Evolutionary conservation across 192 early-diverging fungal species (phyloP).

Genomic region (Neocallimastix lanati): DNA sequence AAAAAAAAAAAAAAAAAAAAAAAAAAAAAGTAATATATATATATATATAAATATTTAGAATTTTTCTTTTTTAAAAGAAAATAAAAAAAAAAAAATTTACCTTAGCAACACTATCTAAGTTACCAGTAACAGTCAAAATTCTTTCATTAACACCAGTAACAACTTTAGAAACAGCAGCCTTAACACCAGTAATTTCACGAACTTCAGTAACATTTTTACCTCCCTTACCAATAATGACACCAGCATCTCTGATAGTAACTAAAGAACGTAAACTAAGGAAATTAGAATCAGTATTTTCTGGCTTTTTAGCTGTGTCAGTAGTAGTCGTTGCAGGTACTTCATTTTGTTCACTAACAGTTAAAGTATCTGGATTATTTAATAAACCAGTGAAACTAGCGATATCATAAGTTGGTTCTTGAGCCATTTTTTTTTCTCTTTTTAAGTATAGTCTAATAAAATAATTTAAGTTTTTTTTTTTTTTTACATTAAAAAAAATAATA

Average conservation of each 20-base stretch:
- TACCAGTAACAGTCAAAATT: slow-evolving; percentile 21
- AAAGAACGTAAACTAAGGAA: background rate
- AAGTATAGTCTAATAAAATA: too few species aligned
- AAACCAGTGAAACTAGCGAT: background rate
- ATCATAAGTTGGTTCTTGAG: background rate
- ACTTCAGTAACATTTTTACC: slow-evolving; percentile 36
- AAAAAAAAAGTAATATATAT: too few species aligned
- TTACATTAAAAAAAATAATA: too few species aligned
- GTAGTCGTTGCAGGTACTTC: background rate
- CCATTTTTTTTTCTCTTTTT: too few species aligned
- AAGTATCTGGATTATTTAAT: background rate
- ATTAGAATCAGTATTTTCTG: background rate
- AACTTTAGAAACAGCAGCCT: slow-evolving; percentile 81
- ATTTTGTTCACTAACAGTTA: background rate
- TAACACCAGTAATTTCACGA: slow-evolving; percentile 64
- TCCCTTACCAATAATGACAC: background rate
- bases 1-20: too few species aligned
- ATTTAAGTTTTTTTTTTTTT: too few species aligned
- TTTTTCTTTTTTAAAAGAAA: too few species aligned
- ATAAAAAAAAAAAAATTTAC: too few species aligned
- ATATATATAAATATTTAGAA: too few species aligned
- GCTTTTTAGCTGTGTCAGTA: background rate
- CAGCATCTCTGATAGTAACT: background rate
- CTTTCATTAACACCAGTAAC: slow-evolving; percentile 75
- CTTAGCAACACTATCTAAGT: slow-evolving; percentile 13